phyloP scores from a whole-genome alignment of 352 stramenopile genomes.

The Phytophthora cajani region DNA sequence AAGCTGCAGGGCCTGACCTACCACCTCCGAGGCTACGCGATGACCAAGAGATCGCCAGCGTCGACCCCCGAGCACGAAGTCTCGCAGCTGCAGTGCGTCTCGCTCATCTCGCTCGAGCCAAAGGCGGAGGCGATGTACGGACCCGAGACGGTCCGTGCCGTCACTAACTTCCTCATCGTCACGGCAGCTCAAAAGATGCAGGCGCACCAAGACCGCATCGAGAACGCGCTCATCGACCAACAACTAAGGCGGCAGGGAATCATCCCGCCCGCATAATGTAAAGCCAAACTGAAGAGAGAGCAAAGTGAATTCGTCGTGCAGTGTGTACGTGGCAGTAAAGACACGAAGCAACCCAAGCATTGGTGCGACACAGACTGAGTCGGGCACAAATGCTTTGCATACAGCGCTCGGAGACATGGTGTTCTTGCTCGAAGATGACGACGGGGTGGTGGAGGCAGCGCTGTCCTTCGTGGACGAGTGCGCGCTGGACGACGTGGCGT shows the following conservation, averaged over 20 bases:
- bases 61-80: constrained; percentile 27
- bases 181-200: constrained; percentile 39
- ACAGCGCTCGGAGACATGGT: constrained; percentile 7
- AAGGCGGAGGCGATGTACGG: constrained; percentile 34
- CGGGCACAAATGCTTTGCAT: constrained; percentile 12
- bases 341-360: background rate
- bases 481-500: background rate
- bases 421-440: constrained; percentile 28
- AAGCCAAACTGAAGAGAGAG: background rate
- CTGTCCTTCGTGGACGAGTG: constrained; percentile 36
- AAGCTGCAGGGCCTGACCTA: constrained; percentile 44
- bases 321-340: background rate
- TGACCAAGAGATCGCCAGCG: constrained; percentile 32
- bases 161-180: constrained; percentile 47
- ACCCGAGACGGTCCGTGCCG: constrained; percentile 25
- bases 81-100: constrained; percentile 37
- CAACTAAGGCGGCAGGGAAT: constrained; percentile 12
- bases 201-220: constrained; percentile 41
- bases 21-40: constrained; percentile 60
- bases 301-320: background rate
- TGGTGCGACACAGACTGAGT: background rate
- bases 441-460: constrained; percentile 23
- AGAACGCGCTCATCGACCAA: constrained; percentile 37
- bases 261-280: background rate
- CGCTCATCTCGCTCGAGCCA: constrained; percentile 36